Percentiles rank a stretch among this genome's conserved stretches.
Conservation (phyloP, 352 stramenopile species). For the Phytophthora brassicae region DNA sequence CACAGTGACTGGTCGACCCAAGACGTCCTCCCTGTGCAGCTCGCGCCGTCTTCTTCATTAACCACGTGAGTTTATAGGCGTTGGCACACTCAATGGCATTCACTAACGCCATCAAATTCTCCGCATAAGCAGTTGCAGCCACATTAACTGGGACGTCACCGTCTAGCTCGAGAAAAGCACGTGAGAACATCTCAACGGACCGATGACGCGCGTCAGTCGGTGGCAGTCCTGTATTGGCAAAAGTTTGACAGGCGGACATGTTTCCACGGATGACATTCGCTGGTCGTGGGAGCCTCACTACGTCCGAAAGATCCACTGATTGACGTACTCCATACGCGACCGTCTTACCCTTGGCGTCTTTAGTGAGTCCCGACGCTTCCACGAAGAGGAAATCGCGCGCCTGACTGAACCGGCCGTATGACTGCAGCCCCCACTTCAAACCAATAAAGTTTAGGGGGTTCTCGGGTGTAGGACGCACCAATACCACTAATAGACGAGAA, state of each 20-base stretch:
- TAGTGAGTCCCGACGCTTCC: conserved; percentile 37
- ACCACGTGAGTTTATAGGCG: conserved; percentile 39
- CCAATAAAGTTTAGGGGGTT: conserved; percentile 43
- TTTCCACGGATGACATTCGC: conserved; percentile 33
- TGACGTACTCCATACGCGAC: conserved; percentile 34
- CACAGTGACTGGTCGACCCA: conserved; percentile 23
- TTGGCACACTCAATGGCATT: conserved; percentile 36
- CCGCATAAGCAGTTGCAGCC: conserved; percentile 11
- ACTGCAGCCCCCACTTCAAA: conserved; percentile 39
- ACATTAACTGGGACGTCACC: conserved; percentile 28
- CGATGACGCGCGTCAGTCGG: conserved; percentile 17
- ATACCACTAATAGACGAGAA: conserved; percentile 33
- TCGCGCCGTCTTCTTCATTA: conserved; percentile 23
- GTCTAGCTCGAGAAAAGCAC: conserved; percentile 29
- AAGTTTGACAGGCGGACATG: conserved; percentile 31
- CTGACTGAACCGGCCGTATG: conserved; percentile 33
- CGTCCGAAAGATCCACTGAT: conserved; percentile 32
- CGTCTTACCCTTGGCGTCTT: conserved; percentile 27
- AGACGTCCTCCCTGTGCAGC: conserved; percentile 4
- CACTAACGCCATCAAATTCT: conserved; percentile 25
- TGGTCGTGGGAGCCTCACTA: conserved; percentile 25
- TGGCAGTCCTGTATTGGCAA: conserved; percentile 22
- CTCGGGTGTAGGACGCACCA: conserved; percentile 21
- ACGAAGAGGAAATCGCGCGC: conserved; percentile 45
- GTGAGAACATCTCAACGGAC: conserved; percentile 34